phyloP scores from a whole-genome alignment of 2,329 filamentous ascomycete genomes.

The Pseudocercospora fuligena region DNA sequence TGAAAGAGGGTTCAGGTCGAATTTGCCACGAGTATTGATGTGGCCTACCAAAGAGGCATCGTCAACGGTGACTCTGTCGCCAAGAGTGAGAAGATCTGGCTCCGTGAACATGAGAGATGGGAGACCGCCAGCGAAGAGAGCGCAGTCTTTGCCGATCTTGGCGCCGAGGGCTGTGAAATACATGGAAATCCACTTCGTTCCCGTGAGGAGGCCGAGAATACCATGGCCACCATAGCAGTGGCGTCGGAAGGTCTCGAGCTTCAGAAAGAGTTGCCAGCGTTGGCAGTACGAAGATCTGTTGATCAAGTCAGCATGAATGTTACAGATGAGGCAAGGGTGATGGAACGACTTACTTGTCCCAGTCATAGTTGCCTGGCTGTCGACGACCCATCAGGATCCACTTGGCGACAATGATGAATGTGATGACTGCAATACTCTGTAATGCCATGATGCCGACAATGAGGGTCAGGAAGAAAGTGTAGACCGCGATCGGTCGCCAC shows the following conservation, averaged over 20 bases:
- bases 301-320: neutral
- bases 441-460: conserved; percentile 51
- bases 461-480: conserved; percentile 46
- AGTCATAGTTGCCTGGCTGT: conserved; percentile 60
- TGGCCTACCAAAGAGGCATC: conserved; percentile 62
- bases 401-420: conserved; percentile 54
- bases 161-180: conserved; percentile 62
- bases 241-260: conserved; percentile 57
- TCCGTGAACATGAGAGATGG: conserved; percentile 62
- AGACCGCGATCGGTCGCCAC: conserved; percentile 47
- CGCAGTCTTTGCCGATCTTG: conserved; percentile 59
- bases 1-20: conserved; percentile 58
- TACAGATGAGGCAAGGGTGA: conserved; percentile 31
- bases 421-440: conserved; percentile 52
- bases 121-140: conserved; percentile 59
- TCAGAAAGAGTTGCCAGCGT: conserved; percentile 61
- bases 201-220: conserved; percentile 59
- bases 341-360: conserved; percentile 53
- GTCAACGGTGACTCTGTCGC: conserved; percentile 59
- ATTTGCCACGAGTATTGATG: conserved; percentile 62
- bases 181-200: conserved; percentile 57
- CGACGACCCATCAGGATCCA: conserved; percentile 59
- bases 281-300: conserved; percentile 54
- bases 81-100: conserved; percentile 60
- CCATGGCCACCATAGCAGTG: conserved; percentile 58